Evolutionary conservation across 441 rosid genomes (phyloP), one percentile per base, ranked within the genome.

Genomic region (Adansonia grandidieri): DNA sequence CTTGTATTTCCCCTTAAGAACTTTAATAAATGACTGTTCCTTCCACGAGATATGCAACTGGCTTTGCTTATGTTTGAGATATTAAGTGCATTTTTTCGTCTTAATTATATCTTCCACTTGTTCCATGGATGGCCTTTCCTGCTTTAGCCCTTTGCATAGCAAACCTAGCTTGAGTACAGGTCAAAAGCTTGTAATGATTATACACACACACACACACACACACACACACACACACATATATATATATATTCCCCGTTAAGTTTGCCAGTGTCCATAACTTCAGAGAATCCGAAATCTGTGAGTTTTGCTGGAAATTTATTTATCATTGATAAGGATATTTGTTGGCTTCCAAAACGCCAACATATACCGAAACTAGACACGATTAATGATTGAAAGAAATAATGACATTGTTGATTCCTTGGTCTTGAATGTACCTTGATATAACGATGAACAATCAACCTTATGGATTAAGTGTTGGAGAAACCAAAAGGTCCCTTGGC

Each of bases 361-460:
- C 22, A 15, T 47, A 22, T 74, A 22, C 14, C 44, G 42, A 13
- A 51, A 53, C 50, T 9, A 50, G 73, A 70, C 15, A 73, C 48
- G 48, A 57, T 60, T 68, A 65, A 67, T 8, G 17, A 48, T 11
- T 8, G 44, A 56, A 50, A 19, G 78, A 48, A 9, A 32, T 7
- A 50, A 7, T 6, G 65, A 19, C 9, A 32, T 53, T 54, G 40
- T 32, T 7, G 63, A 44, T 54, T 17, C 53, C n/a, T 37, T 13
- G 17, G 50, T 32, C 60, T 51, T n/a, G 20, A 42, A 57, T 22
- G 14, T 78, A 84, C 91, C 87, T 91, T 91, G 80, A 91, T 78
- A 63, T 89, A 89, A 4, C 89, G 87, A 70, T 88, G 92, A 82
- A 91, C 89, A 60, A 89, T 91, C 89, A 82, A 72, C 91, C 95